Evolutionary conservation across 768 basidiomycete species (phyloP).

Genomic region (Rubroboletus satanas): DNA sequence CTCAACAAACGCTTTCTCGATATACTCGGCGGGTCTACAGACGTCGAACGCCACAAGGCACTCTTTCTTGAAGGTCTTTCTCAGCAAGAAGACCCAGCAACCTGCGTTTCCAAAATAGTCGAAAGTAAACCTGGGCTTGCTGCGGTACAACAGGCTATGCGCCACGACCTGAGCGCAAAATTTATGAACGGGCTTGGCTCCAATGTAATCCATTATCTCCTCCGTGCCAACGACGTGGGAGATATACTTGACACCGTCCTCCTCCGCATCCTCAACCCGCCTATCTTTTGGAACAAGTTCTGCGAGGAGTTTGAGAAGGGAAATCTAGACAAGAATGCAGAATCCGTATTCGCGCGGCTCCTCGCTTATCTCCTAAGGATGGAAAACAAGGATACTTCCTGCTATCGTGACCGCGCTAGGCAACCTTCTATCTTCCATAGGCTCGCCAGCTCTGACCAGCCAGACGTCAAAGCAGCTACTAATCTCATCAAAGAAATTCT

Average conservation of each 20-base stretch:
- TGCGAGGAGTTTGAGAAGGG: conserved; percentile 33
- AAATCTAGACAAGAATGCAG: conserved; percentile 32
- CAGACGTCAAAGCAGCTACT: conserved; percentile 28
- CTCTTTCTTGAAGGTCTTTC: conserved; percentile 47
- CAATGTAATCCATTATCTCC: conserved; percentile 37
- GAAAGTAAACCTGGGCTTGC: conserved; percentile 34
- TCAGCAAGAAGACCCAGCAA: conserved; percentile 35
- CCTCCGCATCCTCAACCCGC: conserved; percentile 42
- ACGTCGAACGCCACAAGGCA: conserved; percentile 26
- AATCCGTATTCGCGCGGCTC: conserved; percentile 45
- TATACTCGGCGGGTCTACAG: conserved; percentile 30
- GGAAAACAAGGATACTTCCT: conserved; percentile 30
- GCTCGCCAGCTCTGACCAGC: conserved; percentile 24
- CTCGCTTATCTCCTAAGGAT: conserved; percentile 46
- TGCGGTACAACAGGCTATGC: conserved; percentile 41
- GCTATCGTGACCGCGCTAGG: conserved; percentile 39
- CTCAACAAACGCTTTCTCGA: conserved; percentile 36
- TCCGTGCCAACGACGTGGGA: conserved; percentile 36
- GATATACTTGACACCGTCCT: conserved; percentile 39
- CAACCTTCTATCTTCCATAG: conserved; percentile 27
- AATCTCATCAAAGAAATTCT: conserved; percentile 41
- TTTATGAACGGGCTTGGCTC: conserved; percentile 45
- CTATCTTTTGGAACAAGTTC: conserved; percentile 48
- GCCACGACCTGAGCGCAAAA: conserved; percentile 31
- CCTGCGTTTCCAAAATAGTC: conserved; percentile 38